phyloP scores from a whole-genome alignment of 768 basidiomycete genomes.

The Strobilomyces dryophilus region DNA sequence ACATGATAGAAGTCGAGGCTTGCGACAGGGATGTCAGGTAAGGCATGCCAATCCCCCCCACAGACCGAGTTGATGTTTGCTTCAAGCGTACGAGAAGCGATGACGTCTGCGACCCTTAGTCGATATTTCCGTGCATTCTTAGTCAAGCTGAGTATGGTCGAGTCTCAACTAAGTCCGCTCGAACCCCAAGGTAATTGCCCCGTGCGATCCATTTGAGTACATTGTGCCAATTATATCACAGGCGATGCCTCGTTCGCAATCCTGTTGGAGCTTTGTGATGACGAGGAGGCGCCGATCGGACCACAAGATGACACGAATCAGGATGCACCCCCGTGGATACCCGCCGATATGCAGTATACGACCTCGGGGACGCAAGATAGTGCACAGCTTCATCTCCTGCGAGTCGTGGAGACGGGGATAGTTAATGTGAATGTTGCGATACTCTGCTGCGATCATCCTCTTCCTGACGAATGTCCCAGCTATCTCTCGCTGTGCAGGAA shows the following conservation, averaged over 20 bases:
- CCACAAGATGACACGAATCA: conserved; percentile 40
- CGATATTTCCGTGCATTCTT: conserved; percentile 83
- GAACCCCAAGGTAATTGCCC: conserved; percentile 44
- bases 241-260: conserved; percentile 79
- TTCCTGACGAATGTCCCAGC: conserved; percentile 34
- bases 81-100: conserved; percentile 65
- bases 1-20: conserved; percentile 67
- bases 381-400: conserved; percentile 69
- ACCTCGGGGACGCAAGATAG: conserved; percentile 60
- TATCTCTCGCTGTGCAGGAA: conserved; percentile 78
- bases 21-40: conserved; percentile 71
- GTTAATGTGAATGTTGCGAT: conserved; percentile 53
- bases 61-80: conserved; percentile 1
- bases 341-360: conserved; percentile 65
- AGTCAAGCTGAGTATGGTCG: conserved; percentile 74
- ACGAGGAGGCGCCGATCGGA: conserved; percentile 49
- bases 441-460: neutral
- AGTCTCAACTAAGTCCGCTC: conserved; percentile 62
- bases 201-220: neutral
- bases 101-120: conserved; percentile 57
- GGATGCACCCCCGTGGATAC: conserved; percentile 79
- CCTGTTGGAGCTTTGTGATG: conserved; percentile 74
- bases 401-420: conserved; percentile 81
- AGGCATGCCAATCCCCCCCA: conserved; percentile 1
- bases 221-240: conserved; percentile 19